Conservation (phyloP, 176 grass and related monocot genomes). For the Chrysopogon serrulatus region DNA sequence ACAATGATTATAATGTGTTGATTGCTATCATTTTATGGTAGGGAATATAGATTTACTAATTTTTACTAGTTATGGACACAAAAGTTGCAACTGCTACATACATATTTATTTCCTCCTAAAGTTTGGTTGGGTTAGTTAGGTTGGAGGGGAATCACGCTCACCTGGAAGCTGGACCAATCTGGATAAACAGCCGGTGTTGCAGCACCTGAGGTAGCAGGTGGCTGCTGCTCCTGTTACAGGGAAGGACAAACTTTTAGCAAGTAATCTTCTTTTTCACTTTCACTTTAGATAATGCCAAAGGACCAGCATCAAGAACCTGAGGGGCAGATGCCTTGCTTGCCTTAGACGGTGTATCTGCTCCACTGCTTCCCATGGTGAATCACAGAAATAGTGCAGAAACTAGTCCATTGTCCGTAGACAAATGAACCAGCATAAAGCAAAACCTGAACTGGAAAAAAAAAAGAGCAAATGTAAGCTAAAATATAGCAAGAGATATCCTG, state of each 20-base stretch:
- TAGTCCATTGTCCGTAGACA: conserved; percentile 28
- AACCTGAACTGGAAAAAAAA: conserved; percentile 29
- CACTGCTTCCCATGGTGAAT: conserved; percentile 69
- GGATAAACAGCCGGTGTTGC: conserved; percentile 58
- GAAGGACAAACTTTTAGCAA: not conserved
- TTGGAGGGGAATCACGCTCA: not conserved
- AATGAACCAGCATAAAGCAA: conserved; percentile 25
- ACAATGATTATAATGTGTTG: not conserved
- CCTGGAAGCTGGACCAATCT: conserved; percentile 93
- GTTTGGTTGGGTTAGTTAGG: not conserved
- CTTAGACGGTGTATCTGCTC: conserved; percentile 61
- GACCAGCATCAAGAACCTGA: conserved; percentile 52
- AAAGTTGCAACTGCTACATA: not conserved
- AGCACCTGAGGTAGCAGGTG: conserved; percentile 46
- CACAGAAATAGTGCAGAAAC: conserved; percentile 13
- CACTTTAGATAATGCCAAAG: conserved; percentile 5
- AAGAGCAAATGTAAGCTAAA: conserved; percentile 15
- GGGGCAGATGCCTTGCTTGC: conserved; percentile 50
- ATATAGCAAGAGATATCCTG: not conserved
- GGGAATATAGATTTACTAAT: not conserved
- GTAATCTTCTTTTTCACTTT: not conserved
- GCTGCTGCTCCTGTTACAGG: conserved; percentile 71
- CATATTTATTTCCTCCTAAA: not conserved
- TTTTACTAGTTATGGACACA: not conserved
- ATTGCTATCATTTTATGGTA: not conserved